phyloP scores from a whole-genome alignment of 768 basidiomycete genomes.

The Phanerodontia chrysosporium region DNA sequence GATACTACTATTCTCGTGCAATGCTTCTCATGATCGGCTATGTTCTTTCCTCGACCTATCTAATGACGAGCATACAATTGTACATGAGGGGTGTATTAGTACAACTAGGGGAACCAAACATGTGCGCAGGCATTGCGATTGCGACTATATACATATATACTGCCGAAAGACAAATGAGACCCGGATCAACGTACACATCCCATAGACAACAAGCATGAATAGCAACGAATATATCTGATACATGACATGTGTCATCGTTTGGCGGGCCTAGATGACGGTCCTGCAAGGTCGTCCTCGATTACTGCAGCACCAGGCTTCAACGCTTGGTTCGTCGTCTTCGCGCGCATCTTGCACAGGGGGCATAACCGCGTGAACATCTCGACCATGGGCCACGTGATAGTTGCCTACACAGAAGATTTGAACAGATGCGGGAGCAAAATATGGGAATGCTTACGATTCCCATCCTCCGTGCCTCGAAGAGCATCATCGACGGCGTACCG shows the following conservation, averaged over 20 bases:
- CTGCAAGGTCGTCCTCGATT: background rate
- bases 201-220: background rate
- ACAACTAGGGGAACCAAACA: background rate
- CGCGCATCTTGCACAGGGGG: constrained; percentile 45
- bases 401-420: constrained; percentile 37
- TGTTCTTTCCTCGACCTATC: background rate
- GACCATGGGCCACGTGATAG: constrained; percentile 71
- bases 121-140: background rate
- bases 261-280: background rate
- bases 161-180: background rate
- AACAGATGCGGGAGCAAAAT: background rate
- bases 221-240: background rate
- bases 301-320: background rate
- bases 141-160: no score
- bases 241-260: constrained; percentile 5
- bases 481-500: constrained; percentile 47
- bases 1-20: constrained; percentile 45
- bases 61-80: background rate
- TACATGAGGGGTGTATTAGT: background rate
- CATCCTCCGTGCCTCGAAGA: constrained; percentile 50
- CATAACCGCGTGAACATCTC: constrained; percentile 63
- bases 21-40: constrained; percentile 22
- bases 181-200: background rate
- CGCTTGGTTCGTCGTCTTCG: constrained; percentile 25
- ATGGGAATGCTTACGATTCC: constrained; percentile 48